Percentiles rank a stretch among this genome's conserved stretches.
Conservation (phyloP, 2,329 filamentous ascomycete genomes). For the Lojkania enalia region DNA sequence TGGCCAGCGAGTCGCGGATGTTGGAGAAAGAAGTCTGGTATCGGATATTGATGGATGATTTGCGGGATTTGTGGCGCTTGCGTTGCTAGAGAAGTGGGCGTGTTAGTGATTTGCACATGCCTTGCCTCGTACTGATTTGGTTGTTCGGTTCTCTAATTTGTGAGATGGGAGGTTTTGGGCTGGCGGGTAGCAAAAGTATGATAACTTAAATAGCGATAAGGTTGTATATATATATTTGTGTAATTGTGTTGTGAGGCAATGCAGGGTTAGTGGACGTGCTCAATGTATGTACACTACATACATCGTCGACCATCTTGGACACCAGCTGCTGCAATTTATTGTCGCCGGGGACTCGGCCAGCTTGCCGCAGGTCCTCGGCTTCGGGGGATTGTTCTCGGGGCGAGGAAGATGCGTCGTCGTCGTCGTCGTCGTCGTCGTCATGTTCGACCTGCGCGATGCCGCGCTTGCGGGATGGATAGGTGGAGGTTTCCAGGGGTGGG, state of each 20-base stretch:
- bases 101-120: not conserved
- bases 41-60: conserved; percentile 21
- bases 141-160: not conserved
- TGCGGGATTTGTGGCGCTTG: conserved; percentile 26
- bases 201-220: no score
- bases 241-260: not conserved
- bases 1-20: conserved; percentile 22
- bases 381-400: not conserved
- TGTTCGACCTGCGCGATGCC: not conserved
- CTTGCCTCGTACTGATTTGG: not conserved
- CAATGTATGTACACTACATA: conserved; percentile 17
- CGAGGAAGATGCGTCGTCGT: not conserved
- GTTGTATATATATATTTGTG: not conserved
- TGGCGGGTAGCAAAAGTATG: no score
- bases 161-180: not conserved
- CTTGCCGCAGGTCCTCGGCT: not conserved
- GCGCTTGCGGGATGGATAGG: not conserved
- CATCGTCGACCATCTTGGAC: conserved; percentile 24
- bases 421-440: not conserved
- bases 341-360: no score
- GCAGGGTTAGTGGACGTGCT: not conserved
- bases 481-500: not conserved
- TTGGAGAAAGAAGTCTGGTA: conserved; percentile 19
- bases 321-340: conserved; percentile 15
- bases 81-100: conserved; percentile 26